Evolutionary conservation across 2,329 filamentous ascomycete genomes (phyloP), one percentile per base, ranked within the genome.

Genomic region (Xylariaceae sp.): DNA sequence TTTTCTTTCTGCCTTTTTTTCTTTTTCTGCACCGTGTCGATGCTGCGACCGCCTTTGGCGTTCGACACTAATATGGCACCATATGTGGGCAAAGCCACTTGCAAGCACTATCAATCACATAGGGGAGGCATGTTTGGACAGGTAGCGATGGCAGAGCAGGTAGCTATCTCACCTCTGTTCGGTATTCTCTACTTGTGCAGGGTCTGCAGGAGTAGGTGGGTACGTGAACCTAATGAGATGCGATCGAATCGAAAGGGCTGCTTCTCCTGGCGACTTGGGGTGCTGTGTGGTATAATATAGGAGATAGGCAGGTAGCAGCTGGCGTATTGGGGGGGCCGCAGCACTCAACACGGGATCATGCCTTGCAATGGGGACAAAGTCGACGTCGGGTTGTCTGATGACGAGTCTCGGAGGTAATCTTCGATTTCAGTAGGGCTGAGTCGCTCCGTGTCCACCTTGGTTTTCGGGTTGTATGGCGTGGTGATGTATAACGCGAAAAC

Each of bases 321-420:
- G 18, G 16, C 18, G n/a, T 54, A 48, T 52, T 47, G 34, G 21
- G 29, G 41, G 48, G 42, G 44, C 43, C 43, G 41, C 47, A 52
- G 21, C 45, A 26, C 45, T 57, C 32, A 50, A 50, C 26, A 44
- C 32, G 37, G 43, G 30, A 54, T 45, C 34, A 52, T 58, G 45
- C 51, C 56, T 56, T 44, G 49, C 36, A 41, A 48, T 39, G 21
- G 44, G 47, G 36, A 53, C 48, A 54, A 49, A 41, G 46, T 47
- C 32, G 54, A 42, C 36, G 51, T 30, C 44, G 41, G 41, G 51
- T 49, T n/a, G 49, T 53, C 45, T 51, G 51, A 52, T 57, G 51
- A 56, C 42, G 49, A 59, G 57, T 57, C 51, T 54, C 54, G 54
- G 49, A 57, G 39, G 51, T 54, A 50, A 57, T 57, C 52, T 57